Evolutionary conservation across 116 monocot genomes (phyloP), one percentile per base, ranked within the genome.

Genomic region (Trichopus zeylanicus): DNA sequence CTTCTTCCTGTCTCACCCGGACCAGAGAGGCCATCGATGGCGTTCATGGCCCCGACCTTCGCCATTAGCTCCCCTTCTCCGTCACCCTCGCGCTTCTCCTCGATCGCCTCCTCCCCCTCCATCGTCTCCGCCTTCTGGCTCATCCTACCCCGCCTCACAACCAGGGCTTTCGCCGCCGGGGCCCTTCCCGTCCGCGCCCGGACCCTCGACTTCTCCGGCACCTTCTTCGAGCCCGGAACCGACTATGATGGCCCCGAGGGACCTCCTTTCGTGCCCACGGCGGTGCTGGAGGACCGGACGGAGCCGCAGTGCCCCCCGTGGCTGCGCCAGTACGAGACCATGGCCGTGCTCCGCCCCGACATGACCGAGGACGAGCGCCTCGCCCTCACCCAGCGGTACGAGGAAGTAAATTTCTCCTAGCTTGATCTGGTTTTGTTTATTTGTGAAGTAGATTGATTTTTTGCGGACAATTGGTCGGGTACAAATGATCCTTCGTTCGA

Each of bases 261-360:
- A 2, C 67, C 75, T 18, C 76, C 69, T 1, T 72, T 75, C 0
- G 46, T 77, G 7, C 70, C 78, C 0, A 70, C 67, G 1, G 75
- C 62, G 23, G 66, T 67, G 2, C 16, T 82, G 27, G 80, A 70
- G 73, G 92, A 99, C 26, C 80, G 78, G 75, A 91, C 80, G 75
- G 78, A 82, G 72, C 92, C 86, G 25, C 92, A 79, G 63, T 99
- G 92, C 71, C 99, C 99, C 0, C 92, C 99, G 7, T 88, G 99
- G 23, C 70, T 91, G 33, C 75, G 92, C 61, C 85, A 91, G 75
- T 99, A 89, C 73, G 99, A 99, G 74, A 88, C 85, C 71, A 99
- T 88, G 88, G 81, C 77, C 11, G 92, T 89, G 64, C 81, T 99
- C 10, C 51, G 92, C 21, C 99, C 99, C 22, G 99, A 99, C 61